Conservation (phyloP, 306 rosid genomes). For the Lathyrus oleraceus region DNA sequence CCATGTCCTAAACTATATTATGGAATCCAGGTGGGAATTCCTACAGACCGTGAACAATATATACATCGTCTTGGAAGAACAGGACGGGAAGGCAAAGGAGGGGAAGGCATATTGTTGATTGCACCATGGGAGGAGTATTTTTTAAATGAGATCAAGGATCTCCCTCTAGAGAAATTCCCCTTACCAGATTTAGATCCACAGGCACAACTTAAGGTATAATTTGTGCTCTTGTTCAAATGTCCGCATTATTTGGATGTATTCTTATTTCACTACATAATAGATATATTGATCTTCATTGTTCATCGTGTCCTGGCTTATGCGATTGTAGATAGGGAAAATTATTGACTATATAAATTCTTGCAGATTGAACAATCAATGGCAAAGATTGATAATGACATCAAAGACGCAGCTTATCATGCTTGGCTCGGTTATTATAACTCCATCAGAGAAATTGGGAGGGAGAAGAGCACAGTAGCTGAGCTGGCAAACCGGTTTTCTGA, state of each 20-base stretch:
- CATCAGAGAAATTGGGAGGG: slow-evolving; percentile 80
- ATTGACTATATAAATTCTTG: slow-evolving; percentile 24
- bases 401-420: slow-evolving; percentile 91
- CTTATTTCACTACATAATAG: neutral
- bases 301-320: neutral
- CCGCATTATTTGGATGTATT: slow-evolving; percentile 7
- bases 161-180: slow-evolving; percentile 67
- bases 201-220: slow-evolving; percentile 62
- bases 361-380: slow-evolving; percentile 77
- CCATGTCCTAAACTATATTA: slow-evolving; percentile 1
- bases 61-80: slow-evolving; percentile 96
- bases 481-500: slow-evolving; percentile 67
- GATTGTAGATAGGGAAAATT: slow-evolving; percentile 5
- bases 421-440: slow-evolving; percentile 97
- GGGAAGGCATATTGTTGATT: slow-evolving; percentile 75
- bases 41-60: slow-evolving; percentile 82
- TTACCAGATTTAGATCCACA: slow-evolving; percentile 58
- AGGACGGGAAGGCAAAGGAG: slow-evolving; percentile 88
- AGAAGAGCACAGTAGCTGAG: slow-evolving; percentile 72
- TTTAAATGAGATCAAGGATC: slow-evolving; percentile 71
- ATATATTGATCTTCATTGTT: slow-evolving; percentile 7
- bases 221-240: slow-evolving; percentile 16
- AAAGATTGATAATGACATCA: slow-evolving; percentile 67
- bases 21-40: slow-evolving; percentile 74
- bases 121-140: slow-evolving; percentile 96